These are phyloP conservation scores for Kazachstania sp. DNA, from an alignment of 1,139 yeast genomes.

Conservation along the genomic window DNA sequence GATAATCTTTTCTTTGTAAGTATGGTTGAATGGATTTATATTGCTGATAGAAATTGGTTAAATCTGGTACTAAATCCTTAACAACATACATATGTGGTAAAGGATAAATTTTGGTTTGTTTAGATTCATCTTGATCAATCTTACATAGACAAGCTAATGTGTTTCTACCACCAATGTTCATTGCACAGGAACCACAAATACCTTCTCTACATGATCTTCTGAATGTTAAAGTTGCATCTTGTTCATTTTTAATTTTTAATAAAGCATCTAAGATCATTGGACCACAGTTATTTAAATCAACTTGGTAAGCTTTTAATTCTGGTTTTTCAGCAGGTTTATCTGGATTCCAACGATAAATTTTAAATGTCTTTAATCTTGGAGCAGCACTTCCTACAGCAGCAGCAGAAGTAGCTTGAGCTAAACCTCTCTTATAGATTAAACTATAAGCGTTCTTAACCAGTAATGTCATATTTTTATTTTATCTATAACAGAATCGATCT, in stretches of 20 bases:
- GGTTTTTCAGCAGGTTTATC: slow-evolving; percentile 95
- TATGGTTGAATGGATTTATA: slow-evolving; percentile 97
- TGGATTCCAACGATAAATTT: slow-evolving; percentile 97
- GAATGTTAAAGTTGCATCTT: slow-evolving; percentile 89
- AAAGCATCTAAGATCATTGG: slow-evolving; percentile 98
- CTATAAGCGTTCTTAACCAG: slow-evolving; percentile 9
- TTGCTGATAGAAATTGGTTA: slow-evolving; percentile 96
- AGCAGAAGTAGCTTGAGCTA: slow-evolving; percentile 13
- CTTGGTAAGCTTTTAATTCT: slow-evolving; percentile 67
- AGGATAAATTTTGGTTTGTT: slow-evolving; percentile 85
- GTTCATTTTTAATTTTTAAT: slow-evolving; percentile 90
- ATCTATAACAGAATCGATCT: neutral
- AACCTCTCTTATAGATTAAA: slow-evolving; percentile 19
- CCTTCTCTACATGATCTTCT: slow-evolving; percentile 99
- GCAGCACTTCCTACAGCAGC: slow-evolving; percentile 29
- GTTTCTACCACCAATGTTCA: slow-evolving; percentile 97
- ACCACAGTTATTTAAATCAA: slow-evolving; percentile 87
- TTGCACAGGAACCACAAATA: slow-evolving; percentile 98
- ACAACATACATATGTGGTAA: slow-evolving; percentile 98
- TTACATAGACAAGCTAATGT: slow-evolving; percentile 95
- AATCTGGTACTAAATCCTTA: slow-evolving; percentile 93
- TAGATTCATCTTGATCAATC: slow-evolving; percentile 69
- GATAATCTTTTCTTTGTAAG: slow-evolving; percentile 73
- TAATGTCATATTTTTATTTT: neutral
- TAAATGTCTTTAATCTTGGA: slow-evolving; percentile 70